Conservation (phyloP, 2,329 filamentous ascomycete genomes). For the Sarocladium kiliense region DNA sequence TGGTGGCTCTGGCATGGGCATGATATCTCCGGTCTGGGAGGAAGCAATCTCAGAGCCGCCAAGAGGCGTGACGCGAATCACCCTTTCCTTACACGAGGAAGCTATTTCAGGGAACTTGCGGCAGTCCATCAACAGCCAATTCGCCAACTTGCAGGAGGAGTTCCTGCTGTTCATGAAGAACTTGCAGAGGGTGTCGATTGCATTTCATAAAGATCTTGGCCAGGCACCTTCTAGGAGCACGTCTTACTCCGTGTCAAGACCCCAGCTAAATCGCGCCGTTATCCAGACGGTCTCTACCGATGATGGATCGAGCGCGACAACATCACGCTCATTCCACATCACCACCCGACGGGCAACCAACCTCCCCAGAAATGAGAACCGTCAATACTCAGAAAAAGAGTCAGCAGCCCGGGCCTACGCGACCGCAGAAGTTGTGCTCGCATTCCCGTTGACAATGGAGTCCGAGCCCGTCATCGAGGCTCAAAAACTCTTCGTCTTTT, state of each 20-base stretch:
- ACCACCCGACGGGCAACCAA: constrained; percentile 21
- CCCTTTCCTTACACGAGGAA: constrained; percentile 27
- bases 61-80: constrained; percentile 28
- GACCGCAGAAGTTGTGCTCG: constrained; percentile 33
- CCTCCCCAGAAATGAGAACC: constrained; percentile 29
- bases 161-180: constrained; percentile 39
- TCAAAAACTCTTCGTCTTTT: constrained; percentile 40
- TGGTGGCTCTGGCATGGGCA: constrained; percentile 42
- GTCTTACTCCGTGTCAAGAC: neutral
- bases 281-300: neutral
- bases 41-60: constrained; percentile 15
- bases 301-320: neutral
- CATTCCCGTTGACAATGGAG: constrained; percentile 35
- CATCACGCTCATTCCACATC: constrained; percentile 22
- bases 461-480: constrained; percentile 28
- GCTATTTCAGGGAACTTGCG: constrained; percentile 15
- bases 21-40: constrained; percentile 42
- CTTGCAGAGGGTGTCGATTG: neutral
- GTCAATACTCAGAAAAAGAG: constrained; percentile 22
- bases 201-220: neutral
- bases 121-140: constrained; percentile 25
- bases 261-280: neutral
- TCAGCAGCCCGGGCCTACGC: constrained; percentile 17
- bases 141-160: constrained; percentile 30
- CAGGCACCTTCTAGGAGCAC: neutral